Conservation (phyloP, 2,329 filamentous ascomycete species). For the Cryphonectria naterciae region DNA sequence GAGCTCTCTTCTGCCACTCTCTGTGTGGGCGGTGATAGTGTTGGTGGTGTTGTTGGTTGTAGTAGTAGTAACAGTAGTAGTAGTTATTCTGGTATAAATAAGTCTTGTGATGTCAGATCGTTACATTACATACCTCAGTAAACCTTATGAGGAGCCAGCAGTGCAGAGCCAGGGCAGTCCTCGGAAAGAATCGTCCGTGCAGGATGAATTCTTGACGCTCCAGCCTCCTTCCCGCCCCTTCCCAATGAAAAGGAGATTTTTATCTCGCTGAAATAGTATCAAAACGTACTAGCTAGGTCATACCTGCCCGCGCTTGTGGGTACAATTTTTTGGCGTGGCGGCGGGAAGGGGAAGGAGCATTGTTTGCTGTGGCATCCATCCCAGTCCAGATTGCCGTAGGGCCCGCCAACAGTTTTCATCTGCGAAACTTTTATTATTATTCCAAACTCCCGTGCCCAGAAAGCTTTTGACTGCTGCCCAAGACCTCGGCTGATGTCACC, state of each 20-base stretch:
- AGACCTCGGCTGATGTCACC: neutral
- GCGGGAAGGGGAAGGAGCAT: neutral
- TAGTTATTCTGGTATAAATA: no score
- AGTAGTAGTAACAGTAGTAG: no score
- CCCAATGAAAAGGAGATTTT: neutral
- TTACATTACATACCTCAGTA: neutral
- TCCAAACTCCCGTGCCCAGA: neutral
- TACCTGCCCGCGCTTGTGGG: neutral
- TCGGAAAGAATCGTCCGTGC: neutral
- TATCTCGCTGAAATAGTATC: neutral
- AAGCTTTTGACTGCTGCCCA: neutral
- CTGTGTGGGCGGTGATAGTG: neutral
- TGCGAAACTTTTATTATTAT: no score
- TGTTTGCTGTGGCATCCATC: neutral
- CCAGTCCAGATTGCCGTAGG: neutral
- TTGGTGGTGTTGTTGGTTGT: neutral
- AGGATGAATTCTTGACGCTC: neutral
- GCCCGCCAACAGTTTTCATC: neutral
- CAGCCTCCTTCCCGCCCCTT: neutral
- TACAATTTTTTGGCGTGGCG: neutral
- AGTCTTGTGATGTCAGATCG: neutral
- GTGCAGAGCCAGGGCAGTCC: neutral
- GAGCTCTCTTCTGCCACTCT: neutral
- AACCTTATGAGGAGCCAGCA: neutral
- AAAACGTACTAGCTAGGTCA: constrained; percentile 1